Evolutionary conservation across 805 yeast genomes (phyloP), one percentile per base, ranked within the genome.

Genomic region (Candida patagonica): DNA sequence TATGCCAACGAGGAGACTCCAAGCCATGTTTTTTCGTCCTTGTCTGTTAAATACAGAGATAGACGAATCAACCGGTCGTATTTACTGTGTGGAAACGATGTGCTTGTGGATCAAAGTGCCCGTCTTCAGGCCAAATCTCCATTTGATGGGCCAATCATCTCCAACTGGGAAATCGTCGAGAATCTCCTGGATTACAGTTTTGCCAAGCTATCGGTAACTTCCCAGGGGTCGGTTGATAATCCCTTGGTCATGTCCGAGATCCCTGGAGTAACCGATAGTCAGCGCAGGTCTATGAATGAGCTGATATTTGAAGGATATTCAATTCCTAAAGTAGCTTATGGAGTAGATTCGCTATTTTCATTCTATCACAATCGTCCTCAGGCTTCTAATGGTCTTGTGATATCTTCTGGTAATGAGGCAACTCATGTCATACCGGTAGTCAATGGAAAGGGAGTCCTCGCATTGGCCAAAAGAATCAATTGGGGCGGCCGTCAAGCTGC

Each of bases 141-240:
- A 0, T 89, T 73, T 55, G 98, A 92, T 58, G 95, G 95, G 0
- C 73, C 84, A 4, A 64, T 86, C 49, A 67, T 92, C 26, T 79
- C 94, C 20, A 94, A 88, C 57, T 94, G 97, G 97, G 97, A 92
- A 42, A 73, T 79, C 42, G 71, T 80, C 2, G 98, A 92, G 56
- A 73, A 70, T 42, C 73, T 89, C 38, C 56, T 92, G 37, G 97
- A 89, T 59, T 92, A 87, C 55, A 67, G 87, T 0, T 80, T 92
- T 55, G 72, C 76, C 44, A 94, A 85, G 57, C 54, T 89, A 35
- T 81, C 89, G 3, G 92, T 86, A 2, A 53, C 52, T 6, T 63
- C 75, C 0, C 48, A 60, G 2, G 73, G 74, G 1, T 56, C 66
- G 2, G 75, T 88, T 3, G 74, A 79, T 34, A 86, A 83, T 50